These are phyloP conservation scores for Mortierella sp. DNA, from an alignment of 371 early-diverging fungal species.

Conservation along the genomic window DNA sequence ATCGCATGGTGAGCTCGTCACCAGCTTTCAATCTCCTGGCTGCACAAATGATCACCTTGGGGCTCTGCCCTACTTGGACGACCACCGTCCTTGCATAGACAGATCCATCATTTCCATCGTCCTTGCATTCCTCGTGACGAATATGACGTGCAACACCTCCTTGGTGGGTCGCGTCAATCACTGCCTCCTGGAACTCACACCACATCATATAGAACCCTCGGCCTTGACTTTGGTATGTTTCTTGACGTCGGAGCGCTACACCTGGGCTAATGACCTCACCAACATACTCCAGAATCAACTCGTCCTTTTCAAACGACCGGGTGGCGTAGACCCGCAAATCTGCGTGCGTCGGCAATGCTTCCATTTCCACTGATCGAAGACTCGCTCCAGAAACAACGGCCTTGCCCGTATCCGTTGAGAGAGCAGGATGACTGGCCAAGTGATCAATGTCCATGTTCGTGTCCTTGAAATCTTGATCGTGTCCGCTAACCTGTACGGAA, in stretches of 20 bases:
- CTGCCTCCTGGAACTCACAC: constrained; percentile 22
- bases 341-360: not conserved
- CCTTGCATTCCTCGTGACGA: not conserved
- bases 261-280: constrained; percentile 21
- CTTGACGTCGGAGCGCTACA: constrained; percentile 14
- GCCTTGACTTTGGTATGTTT: constrained; percentile 14
- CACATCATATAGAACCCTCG: constrained; percentile 25
- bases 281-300: constrained; percentile 22
- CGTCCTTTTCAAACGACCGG: constrained; percentile 5
- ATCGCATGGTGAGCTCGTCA: constrained; percentile 10
- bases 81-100: constrained; percentile 10
- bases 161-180: constrained; percentile 18
- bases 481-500: too few species aligned
- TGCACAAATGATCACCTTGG: constrained; percentile 13
- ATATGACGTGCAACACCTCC: constrained; percentile 22
- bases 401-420: too few species aligned
- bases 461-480: too few species aligned
- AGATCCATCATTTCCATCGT: not conserved
- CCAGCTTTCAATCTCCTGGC: not conserved
- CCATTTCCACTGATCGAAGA: not conserved
- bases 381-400: too few species aligned
- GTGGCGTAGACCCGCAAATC: constrained; percentile 14
- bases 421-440: too few species aligned
- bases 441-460: constrained; percentile 7
- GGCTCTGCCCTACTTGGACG: not conserved